These are phyloP conservation scores for Eremomyces bilateralis DNA, from an alignment of 495 filamentous ascomycete species.

Conservation along the genomic window DNA sequence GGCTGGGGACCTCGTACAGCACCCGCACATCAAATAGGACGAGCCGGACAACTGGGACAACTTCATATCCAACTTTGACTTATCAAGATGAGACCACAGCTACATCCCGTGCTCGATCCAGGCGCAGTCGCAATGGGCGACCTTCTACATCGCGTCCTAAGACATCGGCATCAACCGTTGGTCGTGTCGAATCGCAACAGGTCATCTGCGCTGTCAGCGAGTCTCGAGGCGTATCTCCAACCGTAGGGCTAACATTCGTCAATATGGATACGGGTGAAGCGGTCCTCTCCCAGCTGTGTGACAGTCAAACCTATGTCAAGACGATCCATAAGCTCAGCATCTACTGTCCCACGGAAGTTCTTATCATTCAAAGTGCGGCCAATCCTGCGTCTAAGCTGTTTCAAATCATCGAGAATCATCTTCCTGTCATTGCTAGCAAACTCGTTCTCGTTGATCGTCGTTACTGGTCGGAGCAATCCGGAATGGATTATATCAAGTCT, in stretches of 20 bases:
- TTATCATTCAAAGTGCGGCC: conserved; percentile 49
- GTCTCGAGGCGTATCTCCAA: conserved; percentile 61
- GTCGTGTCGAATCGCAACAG: conserved; percentile 35
- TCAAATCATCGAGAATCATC: conserved; percentile 47
- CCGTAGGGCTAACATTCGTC: conserved; percentile 75
- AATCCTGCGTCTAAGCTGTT: conserved; percentile 54
- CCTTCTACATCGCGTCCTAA: conserved; percentile 38
- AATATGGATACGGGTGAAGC: conserved; percentile 68
- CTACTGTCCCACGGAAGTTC: conserved; percentile 51
- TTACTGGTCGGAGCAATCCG: conserved; percentile 70
- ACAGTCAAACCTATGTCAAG: conserved; percentile 69
- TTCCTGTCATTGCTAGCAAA: conserved; percentile 26
- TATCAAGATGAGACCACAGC: conserved; percentile 15
- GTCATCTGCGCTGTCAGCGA: conserved; percentile 86
- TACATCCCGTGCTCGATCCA: conserved; percentile 21
- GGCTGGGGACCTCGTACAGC: conserved; percentile 21
- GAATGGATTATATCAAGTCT: conserved; percentile 56
- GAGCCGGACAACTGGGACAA: conserved; percentile 1
- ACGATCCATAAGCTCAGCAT: conserved; percentile 66
- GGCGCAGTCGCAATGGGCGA: conserved; percentile 24
- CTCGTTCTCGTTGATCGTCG: conserved; percentile 54
- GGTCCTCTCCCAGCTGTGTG: conserved; percentile 73
- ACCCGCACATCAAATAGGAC: conserved; percentile 8
- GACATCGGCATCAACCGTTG: conserved; percentile 39
- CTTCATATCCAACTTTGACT: conserved; percentile 16